Conservation (phyloP, 768 basidiomycete genomes). For the Collybia sp. region DNA sequence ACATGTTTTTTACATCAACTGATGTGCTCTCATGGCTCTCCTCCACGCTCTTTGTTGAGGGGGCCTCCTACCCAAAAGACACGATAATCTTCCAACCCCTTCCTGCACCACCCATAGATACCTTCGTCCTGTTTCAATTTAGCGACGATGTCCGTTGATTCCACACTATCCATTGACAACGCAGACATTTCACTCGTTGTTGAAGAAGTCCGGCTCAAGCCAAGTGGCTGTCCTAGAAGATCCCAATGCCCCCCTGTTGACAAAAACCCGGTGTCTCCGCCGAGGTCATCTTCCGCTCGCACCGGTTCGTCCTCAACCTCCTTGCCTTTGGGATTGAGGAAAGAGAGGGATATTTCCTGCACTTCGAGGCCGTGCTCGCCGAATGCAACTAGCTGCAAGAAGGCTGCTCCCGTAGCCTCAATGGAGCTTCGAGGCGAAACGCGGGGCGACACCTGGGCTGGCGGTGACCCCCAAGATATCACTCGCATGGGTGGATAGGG, state of each 20-base stretch:
- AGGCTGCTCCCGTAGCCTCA: constrained; percentile 25
- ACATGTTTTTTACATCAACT: no score
- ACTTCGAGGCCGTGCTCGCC: constrained; percentile 71
- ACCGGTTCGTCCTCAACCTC: constrained; percentile 39
- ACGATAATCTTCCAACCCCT: constrained; percentile 70
- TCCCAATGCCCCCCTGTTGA: constrained; percentile 50
- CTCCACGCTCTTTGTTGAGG: constrained; percentile 23
- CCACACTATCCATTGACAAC: constrained; percentile 45
- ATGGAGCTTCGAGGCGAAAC: constrained; percentile 31
- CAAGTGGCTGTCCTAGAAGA: constrained; percentile 17
- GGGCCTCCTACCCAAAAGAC: constrained; percentile 80
- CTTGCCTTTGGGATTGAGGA: constrained; percentile 46
- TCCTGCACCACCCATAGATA: constrained; percentile 75
- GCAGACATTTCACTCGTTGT: constrained; percentile 36
- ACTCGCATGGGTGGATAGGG: constrained; percentile 46
- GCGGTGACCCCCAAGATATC: constrained; percentile 54
- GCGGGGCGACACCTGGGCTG: constrained; percentile 50
- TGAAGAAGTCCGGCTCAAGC: constrained; percentile 39
- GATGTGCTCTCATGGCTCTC: constrained; percentile 2
- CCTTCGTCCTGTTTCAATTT: constrained; percentile 54
- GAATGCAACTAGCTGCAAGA: constrained; percentile 68
- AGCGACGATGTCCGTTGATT: constrained; percentile 43
- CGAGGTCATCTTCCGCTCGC: constrained; percentile 57
- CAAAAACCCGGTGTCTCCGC: constrained; percentile 60
- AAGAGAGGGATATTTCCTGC: constrained; percentile 57